These are phyloP conservation scores for Cicer pinnatifidum DNA, from an alignment of 306 rosid species.

Conservation along the genomic window DNA sequence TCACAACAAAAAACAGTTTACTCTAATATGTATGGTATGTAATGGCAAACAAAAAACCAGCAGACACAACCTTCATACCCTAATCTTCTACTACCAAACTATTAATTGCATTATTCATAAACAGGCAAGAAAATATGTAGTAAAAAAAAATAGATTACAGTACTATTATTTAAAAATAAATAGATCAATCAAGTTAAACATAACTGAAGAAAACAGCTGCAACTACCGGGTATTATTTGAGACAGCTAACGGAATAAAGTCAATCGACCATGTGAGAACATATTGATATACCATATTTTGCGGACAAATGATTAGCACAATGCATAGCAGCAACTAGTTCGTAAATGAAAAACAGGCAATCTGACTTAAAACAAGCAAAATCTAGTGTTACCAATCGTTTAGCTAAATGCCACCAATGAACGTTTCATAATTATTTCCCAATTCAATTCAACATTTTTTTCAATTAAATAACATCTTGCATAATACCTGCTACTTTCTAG, in stretches of 20 bases:
- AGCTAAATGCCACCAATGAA: not conserved
- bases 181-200: not conserved
- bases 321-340: conserved; percentile 12
- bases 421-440: conserved; percentile 3
- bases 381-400: not conserved
- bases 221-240: not conserved
- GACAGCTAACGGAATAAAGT: not conserved
- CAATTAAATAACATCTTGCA: not conserved
- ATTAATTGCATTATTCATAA: not conserved
- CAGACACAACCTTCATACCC: not conserved
- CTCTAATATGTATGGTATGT: not conserved
- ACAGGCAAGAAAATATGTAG: not conserved
- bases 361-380: not conserved
- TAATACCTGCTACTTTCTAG: not conserved
- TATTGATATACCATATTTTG: not conserved
- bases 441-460: not conserved
- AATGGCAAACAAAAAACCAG: not conserved
- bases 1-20: not conserved
- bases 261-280: not conserved
- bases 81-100: conserved; percentile 4
- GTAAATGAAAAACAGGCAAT: conserved; percentile 1
- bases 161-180: too few relatives aligned
- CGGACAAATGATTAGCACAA: not conserved
- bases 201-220: not conserved
- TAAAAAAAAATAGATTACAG: not conserved